Base-by-base conservation (phyloP, 805 yeast genomes). In the Candida montana region DNA sequence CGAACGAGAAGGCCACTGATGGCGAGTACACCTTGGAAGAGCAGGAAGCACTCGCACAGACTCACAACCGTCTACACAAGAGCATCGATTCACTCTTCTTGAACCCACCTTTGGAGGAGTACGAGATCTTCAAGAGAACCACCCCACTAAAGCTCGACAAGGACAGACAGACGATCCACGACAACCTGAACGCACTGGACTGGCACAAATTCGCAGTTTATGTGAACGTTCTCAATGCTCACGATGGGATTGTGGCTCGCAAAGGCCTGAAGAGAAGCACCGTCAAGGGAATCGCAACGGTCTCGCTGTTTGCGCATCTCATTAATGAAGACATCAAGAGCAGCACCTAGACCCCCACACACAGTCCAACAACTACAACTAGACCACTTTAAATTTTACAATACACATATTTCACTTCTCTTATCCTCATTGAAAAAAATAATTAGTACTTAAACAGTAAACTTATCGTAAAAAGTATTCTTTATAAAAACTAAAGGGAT, bases 241-340 rank as follows among this genome's bases (percentile, higher is more conserved):
- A 90, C 56, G 95, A 84, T 45, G 85, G 84, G 4, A 85, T 91
- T 40, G 84, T 88, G 15, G 87, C 91, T 15, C 71, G 98, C 48
- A 69, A 80, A 42, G 89, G 89, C 0, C 63, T 77, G 2, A 57
- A 62, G 27, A 67, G 66, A 18, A 69, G 73, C 37, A 69, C 78
- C 0, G 66, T 69, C 18, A 61, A 61, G 35, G 83, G 83, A 0
- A 63, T 77, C 2, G 72, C 81, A 2, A 64, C 74, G 0, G 57
- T 79, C 28, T 71, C 68, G 16, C 61, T 79, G 32, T 79, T 79
- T 76, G 68, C 51, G 1, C 50, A 55, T 28, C 7, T 55, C 29
- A 35, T 51, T 1, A 55, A 53, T n/a, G 49, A 43, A 36, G 51
- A 52, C 13, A 39, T 53, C 16, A 48, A 46, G 33, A 40, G 23